A percentile compares a stretch with the other conserved stretches of the same genome.
Evolutionary conservation across 176 grass and related monocot species (phyloP).

Genomic region (Bolboschoenus planiculmis): DNA sequence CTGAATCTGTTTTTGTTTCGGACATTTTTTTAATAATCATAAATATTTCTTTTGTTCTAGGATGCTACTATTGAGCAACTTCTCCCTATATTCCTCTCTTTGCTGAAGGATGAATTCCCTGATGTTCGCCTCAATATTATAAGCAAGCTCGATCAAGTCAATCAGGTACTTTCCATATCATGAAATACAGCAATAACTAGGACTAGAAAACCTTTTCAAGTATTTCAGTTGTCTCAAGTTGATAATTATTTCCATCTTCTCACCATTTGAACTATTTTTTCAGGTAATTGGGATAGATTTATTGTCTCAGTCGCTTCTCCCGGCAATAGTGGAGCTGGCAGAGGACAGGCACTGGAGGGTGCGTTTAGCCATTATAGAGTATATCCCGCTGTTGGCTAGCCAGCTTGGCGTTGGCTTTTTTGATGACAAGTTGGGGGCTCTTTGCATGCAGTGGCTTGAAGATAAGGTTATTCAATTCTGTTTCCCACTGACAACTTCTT

Average conservation of each 20-base stretch:
- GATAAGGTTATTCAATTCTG: slow-evolving; percentile 62
- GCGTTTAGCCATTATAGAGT: slow-evolving; percentile 94
- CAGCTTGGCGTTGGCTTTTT: slow-evolving; percentile 93
- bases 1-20: slow-evolving; percentile 1
- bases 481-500: background rate
- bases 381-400: slow-evolving; percentile 83
- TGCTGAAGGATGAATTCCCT: slow-evolving; percentile 96
- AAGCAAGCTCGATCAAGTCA: slow-evolving; percentile 97
- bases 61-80: slow-evolving; percentile 86
- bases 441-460: slow-evolving; percentile 99
- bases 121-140: slow-evolving; percentile 98
- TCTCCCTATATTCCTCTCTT: slow-evolving; percentile 95
- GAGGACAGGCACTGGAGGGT: slow-evolving; percentile 97
- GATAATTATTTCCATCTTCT: background rate
- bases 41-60: slow-evolving; percentile 31
- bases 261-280: slow-evolving; percentile 15
- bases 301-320: slow-evolving; percentile 83
- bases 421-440: slow-evolving; percentile 81
- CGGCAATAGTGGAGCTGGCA: slow-evolving; percentile 90
- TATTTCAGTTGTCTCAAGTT: background rate
- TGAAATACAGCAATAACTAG: slow-evolving; percentile 1
- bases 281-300: slow-evolving; percentile 97
- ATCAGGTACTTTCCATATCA: slow-evolving; percentile 44
- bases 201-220: background rate
- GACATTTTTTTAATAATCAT: background rate